Conservation (phyloP, 2,329 filamentous ascomycete species). For the Calonectria pauciramosa region DNA sequence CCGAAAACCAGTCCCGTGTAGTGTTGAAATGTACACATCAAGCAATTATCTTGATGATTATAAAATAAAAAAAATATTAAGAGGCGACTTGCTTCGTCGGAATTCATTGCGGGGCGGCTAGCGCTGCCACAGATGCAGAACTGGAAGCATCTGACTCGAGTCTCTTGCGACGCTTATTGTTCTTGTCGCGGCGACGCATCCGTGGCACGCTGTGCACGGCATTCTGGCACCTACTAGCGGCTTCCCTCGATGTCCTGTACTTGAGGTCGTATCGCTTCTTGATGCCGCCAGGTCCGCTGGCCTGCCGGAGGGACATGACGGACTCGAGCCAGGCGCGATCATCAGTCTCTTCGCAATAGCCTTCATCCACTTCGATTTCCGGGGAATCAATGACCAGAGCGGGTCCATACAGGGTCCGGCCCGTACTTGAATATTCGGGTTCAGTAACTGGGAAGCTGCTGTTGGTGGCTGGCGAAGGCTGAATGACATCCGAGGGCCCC, state of each 20-base stretch:
- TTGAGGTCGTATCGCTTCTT: constrained; percentile 41
- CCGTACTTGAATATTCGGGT: not conserved
- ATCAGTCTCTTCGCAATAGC: constrained; percentile 43
- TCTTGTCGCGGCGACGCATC: constrained; percentile 46
- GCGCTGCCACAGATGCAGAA: not conserved
- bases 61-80: not conserved
- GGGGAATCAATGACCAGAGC: not conserved
- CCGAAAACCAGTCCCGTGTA: constrained; percentile 19
- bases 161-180: constrained; percentile 36
- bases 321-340: constrained; percentile 45
- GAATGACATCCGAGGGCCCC: not conserved
- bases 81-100: constrained; percentile 13
- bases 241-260: constrained; percentile 41
- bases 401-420: constrained; percentile 16
- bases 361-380: constrained; percentile 47
- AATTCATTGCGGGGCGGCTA: constrained; percentile 12
- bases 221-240: constrained; percentile 42
- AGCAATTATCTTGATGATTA: not conserved
- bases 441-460: constrained; percentile 18
- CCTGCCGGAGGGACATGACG: constrained; percentile 20
- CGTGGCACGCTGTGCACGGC: constrained; percentile 41
- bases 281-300: constrained; percentile 30
- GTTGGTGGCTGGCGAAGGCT: constrained; percentile 13
- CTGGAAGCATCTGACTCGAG: constrained; percentile 22
- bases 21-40: constrained; percentile 4